phyloP scores from a whole-genome alignment of 208 protist genomes.

The Crithidia fasciculata region DNA sequence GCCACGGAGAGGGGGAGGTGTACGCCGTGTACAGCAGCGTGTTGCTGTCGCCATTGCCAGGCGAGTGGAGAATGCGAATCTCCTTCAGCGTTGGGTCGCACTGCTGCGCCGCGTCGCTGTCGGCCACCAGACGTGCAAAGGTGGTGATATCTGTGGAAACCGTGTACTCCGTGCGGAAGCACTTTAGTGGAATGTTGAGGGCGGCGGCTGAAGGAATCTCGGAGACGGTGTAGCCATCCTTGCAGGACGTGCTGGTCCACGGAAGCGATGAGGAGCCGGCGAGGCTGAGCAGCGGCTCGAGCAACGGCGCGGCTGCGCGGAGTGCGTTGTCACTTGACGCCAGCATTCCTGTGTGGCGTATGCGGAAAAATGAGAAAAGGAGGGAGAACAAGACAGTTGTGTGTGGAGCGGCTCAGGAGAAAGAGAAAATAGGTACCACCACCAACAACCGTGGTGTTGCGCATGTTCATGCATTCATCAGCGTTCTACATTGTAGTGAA shows the following conservation, averaged over 20 bases:
- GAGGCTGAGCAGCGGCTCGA: constrained; percentile 20
- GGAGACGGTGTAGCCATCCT: constrained; percentile 15
- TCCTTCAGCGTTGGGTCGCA: constrained; percentile 38
- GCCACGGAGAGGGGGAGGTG: constrained; percentile 34
- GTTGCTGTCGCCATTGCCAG: constrained; percentile 3
- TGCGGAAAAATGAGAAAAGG: too few species aligned
- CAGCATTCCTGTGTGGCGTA: too few species aligned
- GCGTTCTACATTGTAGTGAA: too few species aligned
- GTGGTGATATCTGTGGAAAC: constrained; percentile 28
- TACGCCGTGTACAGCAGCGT: constrained; percentile 50
- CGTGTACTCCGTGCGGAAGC: constrained; percentile 35
- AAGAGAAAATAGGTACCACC: too few species aligned
- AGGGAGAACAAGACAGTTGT: too few species aligned
- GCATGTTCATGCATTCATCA: too few species aligned
- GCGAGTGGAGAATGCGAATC: constrained; percentile 15
- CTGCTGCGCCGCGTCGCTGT: constrained; percentile 13
- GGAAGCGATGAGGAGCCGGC: neutral
- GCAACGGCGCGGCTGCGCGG: constrained; percentile 16
- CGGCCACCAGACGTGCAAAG: constrained; percentile 15
- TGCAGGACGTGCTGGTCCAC: constrained; percentile 13
- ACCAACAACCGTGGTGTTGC: too few species aligned
- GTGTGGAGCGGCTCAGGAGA: too few species aligned
- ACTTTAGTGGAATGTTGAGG: constrained; percentile 26
- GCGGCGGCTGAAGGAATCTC: constrained; percentile 9
- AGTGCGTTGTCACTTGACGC: neutral